phyloP scores from a whole-genome alignment of 2,329 filamentous ascomycete genomes.

The Cytospora paraplurivora region DNA sequence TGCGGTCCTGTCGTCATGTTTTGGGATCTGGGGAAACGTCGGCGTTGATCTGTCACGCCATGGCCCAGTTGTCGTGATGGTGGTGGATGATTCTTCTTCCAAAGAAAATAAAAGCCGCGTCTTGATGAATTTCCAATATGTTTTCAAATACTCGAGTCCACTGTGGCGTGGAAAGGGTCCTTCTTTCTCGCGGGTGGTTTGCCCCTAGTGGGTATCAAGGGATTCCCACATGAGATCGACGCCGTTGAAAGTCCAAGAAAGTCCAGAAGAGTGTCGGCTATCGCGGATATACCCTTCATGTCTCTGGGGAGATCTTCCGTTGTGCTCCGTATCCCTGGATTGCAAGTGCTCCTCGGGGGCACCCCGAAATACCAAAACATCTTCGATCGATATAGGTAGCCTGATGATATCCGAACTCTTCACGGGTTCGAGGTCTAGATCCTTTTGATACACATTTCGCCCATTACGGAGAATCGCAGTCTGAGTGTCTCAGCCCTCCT shows the following conservation, averaged over 20 bases:
- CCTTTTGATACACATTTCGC: background rate
- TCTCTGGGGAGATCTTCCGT: background rate
- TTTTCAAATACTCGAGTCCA: background rate
- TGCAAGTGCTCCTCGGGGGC: too few relatives aligned
- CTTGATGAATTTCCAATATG: slow-evolving; percentile 4
- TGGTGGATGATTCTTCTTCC: slow-evolving; percentile 2
- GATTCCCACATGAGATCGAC: too few relatives aligned
- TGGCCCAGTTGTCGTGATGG: slow-evolving; percentile 16
- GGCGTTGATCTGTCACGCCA: slow-evolving; percentile 19
- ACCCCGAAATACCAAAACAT: background rate
- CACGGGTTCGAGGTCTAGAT: slow-evolving; percentile 6
- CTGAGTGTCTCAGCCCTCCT: background rate
- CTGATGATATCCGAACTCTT: background rate
- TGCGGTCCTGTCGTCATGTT: background rate
- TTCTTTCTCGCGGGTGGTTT: too few relatives aligned
- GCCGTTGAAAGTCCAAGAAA: too few relatives aligned
- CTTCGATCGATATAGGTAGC: background rate
- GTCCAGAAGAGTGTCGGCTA: too few relatives aligned
- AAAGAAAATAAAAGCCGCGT: background rate
- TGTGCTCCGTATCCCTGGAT: background rate
- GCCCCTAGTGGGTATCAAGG: too few relatives aligned
- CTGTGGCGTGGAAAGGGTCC: background rate
- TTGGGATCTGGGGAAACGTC: slow-evolving; percentile 7
- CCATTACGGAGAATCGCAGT: background rate
- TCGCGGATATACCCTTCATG: too few relatives aligned